Base-by-base conservation (phyloP, 352 stramenopile genomes). In the Phytophthora crassamura region DNA sequence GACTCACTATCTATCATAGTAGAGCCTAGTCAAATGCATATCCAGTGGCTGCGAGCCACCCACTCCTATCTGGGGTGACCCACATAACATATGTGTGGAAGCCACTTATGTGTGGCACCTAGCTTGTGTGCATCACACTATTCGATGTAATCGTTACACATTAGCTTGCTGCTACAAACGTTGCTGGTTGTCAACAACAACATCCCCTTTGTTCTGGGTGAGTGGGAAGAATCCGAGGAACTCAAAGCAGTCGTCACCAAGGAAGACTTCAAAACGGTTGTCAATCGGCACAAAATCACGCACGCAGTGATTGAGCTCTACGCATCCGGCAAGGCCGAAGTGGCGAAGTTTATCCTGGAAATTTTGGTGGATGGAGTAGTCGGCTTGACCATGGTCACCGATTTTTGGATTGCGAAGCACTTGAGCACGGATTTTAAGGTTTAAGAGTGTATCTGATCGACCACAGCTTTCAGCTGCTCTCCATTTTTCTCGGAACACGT, bases 281-380 rank as follows among this genome's bases (percentile, higher is more conserved):
- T 60, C 9, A 46, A 60, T 18, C n/a, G 53, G 18, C 14, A 18
- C 14, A 30, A 39, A 16, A 35, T 51, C 25, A 38, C 40, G 4
- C 53, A 60, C 40, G 33, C 53, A 25, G 40, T 60, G 8, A 30
- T 60, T 4, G 52, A 59, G 18, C 40, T 59, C 4, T 59, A 59
- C 11, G 25, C 16, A 25, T 51, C 30, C 2, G 52, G 8, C 9
- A 59, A 59, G n/a, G 10, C n/a, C n/a, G 39, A 42, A n/a, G 10
- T 35, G 40, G 22, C 16, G 22, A 15, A 15, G 25, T 59, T 50
- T 28, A 18, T 59, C 10, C 10, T n/a, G 1, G 28, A 35, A 4
- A 59, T 51, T 18, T 39, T 22, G 5, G n/a, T 59, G 2, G 15
- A 2, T 15, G 40, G 30, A 38, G 38, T 41, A 2, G 43, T 43